These are phyloP conservation scores for Penicillium rolfsii DNA, from an alignment of 2,329 filamentous ascomycete genomes.

Conservation along the genomic window DNA sequence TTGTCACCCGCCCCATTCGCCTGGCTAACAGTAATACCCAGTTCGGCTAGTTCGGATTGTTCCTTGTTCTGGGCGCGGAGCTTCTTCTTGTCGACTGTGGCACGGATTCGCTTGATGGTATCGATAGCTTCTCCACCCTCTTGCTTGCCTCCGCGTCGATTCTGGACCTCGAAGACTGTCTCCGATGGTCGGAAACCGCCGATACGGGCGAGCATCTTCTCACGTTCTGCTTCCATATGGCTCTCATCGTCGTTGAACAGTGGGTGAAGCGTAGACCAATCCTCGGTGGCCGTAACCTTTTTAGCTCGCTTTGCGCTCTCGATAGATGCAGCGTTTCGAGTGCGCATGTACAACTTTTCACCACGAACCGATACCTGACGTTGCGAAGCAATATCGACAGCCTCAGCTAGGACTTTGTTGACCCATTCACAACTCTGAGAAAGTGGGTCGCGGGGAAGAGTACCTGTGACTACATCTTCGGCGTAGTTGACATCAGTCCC, in stretches of 20 bases:
- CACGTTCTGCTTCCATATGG: conserved; percentile 69
- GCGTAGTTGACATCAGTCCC: conserved; percentile 69
- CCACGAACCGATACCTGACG: conserved; percentile 79
- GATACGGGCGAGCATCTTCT: conserved; percentile 85
- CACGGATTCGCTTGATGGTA: conserved; percentile 50
- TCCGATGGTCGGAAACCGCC: conserved; percentile 87
- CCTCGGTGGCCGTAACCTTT: conserved; percentile 69
- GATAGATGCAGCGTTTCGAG: conserved; percentile 83
- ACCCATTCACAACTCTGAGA: conserved; percentile 81
- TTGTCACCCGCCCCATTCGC: conserved; percentile 41
- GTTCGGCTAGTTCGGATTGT: conserved; percentile 31
- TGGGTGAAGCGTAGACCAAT: conserved; percentile 75
- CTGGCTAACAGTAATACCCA: conserved; percentile 36
- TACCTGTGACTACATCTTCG: conserved; percentile 81
- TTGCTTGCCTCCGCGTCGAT: conserved; percentile 72
- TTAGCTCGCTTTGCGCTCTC: conserved; percentile 90
- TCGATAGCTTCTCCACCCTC: conserved; percentile 63
- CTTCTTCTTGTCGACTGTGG: conserved; percentile 48
- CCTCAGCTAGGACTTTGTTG: conserved; percentile 74
- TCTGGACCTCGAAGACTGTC: conserved; percentile 94
- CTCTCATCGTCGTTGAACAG: conserved; percentile 72
- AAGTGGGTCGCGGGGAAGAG: conserved; percentile 71
- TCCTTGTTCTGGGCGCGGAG: conserved; percentile 39
- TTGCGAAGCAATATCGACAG: conserved; percentile 71
- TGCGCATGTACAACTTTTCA: conserved; percentile 89